Evolutionary conservation across 106 monocot genomes (phyloP).

Genomic region (Alisma plantagoaquatica): DNA sequence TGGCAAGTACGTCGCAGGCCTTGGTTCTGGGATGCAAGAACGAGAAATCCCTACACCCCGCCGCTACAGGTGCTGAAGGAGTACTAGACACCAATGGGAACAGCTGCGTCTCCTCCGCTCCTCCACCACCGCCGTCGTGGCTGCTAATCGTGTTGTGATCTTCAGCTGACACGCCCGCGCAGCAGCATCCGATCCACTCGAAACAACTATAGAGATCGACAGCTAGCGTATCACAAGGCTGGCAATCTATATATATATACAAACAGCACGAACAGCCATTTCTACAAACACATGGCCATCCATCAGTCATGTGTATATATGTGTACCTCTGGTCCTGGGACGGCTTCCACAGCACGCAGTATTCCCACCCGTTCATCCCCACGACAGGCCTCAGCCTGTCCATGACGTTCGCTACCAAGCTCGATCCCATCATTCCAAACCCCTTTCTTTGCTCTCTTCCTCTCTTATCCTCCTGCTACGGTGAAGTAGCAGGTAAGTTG

Average conservation of each 20-base stretch:
- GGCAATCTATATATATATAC: too few relatives aligned
- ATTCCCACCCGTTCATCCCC: conserved; percentile 63
- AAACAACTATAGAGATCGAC: conserved; percentile 20
- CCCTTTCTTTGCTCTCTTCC: not conserved
- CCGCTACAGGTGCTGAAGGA: not conserved
- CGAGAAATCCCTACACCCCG: conserved; percentile 39
- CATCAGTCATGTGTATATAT: not conserved
- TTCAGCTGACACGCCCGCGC: conserved; percentile 34
- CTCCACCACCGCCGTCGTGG: not conserved
- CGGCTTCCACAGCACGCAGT: conserved; percentile 65
- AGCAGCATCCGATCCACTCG: conserved; percentile 45
- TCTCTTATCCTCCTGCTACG: not conserved
- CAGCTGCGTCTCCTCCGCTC: conserved; percentile 7
- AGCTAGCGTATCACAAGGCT: too few relatives aligned
- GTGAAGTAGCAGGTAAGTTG: too few relatives aligned
- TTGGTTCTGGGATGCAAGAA: conserved; percentile 30
- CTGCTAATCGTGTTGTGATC: too few relatives aligned
- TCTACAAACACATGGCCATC: not conserved
- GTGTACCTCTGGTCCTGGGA: conserved; percentile 59
- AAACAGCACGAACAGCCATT: conserved; percentile 3
- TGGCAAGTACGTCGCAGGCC: conserved; percentile 36
- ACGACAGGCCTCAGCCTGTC: conserved; percentile 61
- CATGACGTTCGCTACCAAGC: not conserved
- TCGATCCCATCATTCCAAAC: not conserved
- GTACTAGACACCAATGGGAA: conserved; percentile 4